A percentile compares a stretch with the other conserved stretches of the same genome.
Evolutionary conservation across 805 yeast genomes (phyloP).

Genomic region (Yarrowia sp.): DNA sequence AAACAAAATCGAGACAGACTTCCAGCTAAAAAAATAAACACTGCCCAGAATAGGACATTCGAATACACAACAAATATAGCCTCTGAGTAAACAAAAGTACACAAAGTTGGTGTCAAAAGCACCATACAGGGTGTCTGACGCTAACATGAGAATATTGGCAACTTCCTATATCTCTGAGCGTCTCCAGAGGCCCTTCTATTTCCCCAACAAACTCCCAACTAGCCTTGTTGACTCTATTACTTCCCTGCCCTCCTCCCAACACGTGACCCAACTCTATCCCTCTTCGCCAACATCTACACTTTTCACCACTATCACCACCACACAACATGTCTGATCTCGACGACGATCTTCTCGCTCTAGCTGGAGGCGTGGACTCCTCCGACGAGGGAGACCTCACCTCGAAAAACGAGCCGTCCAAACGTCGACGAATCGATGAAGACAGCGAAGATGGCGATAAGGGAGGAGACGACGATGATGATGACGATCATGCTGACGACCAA

Average conservation of each 20-base stretch:
- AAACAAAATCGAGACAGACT: no score
- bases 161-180: no score
- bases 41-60: no score
- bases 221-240: no score
- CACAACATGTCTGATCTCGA: slow-evolving; percentile 50
- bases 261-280: background rate
- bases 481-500: slow-evolving; percentile 33
- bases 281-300: background rate
- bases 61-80: no score
- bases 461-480: slow-evolving; percentile 41
- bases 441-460: slow-evolving; percentile 34
- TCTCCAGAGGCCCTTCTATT: no score
- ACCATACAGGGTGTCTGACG: no score
- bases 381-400: slow-evolving; percentile 30
- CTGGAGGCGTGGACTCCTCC: slow-evolving; percentile 65
- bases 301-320: background rate
- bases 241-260: background rate
- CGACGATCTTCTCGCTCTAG: slow-evolving; percentile 93
- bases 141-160: no score
- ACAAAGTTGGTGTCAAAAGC: no score
- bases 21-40: no score
- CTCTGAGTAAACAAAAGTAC: no score
- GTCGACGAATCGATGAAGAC: slow-evolving; percentile 37
- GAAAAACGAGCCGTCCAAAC: slow-evolving; percentile 20
- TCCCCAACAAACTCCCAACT: no score